Conservation (phyloP, 805 yeast genomes). For the Lipomyces orientalis region DNA sequence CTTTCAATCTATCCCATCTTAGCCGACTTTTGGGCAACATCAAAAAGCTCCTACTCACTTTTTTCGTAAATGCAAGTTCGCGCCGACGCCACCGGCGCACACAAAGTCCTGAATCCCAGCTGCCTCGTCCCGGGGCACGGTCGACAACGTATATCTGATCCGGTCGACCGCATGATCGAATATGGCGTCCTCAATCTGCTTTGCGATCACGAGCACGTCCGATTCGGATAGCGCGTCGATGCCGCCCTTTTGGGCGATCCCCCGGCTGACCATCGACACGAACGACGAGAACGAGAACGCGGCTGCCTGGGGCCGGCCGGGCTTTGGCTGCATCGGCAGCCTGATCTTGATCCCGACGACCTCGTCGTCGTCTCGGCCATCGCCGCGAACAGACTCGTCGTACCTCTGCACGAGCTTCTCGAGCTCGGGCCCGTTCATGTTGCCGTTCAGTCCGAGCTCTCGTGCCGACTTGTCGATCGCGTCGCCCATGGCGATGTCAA, state of each 20-base stretch:
- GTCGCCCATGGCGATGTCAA: conserved; percentile 93
- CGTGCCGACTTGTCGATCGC: conserved; percentile 92
- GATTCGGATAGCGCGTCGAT: conserved; percentile 6
- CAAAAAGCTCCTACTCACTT: conserved; percentile 47
- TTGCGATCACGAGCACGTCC: conserved; percentile 14
- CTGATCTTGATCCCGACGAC: conserved; percentile 7
- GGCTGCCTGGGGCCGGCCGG: conserved; percentile 52
- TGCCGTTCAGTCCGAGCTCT: conserved; percentile 77
- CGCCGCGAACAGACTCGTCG: conserved; percentile 35
- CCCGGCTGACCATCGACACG: conserved; percentile 57
- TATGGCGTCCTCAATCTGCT: conserved; percentile 58
- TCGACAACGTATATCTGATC: conserved; percentile 57
- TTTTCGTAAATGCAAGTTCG: conserved; percentile 63
- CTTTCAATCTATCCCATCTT: background rate
- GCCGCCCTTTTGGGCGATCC: conserved; percentile 31
- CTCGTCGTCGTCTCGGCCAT: conserved; percentile 5
- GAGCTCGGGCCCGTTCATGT: conserved; percentile 84
- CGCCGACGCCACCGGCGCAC: conserved; percentile 94
- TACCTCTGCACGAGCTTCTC: conserved; percentile 58
- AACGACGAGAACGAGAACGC: conserved; percentile 83
- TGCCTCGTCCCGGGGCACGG: background rate
- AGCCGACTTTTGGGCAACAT: conserved; percentile 29
- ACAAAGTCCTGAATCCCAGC: conserved; percentile 59
- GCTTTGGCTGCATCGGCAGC: conserved; percentile 58
- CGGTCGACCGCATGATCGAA: conserved; percentile 77